Conservation (phyloP, 2,329 filamentous ascomycete genomes). For the Aspergillus sp. region DNA sequence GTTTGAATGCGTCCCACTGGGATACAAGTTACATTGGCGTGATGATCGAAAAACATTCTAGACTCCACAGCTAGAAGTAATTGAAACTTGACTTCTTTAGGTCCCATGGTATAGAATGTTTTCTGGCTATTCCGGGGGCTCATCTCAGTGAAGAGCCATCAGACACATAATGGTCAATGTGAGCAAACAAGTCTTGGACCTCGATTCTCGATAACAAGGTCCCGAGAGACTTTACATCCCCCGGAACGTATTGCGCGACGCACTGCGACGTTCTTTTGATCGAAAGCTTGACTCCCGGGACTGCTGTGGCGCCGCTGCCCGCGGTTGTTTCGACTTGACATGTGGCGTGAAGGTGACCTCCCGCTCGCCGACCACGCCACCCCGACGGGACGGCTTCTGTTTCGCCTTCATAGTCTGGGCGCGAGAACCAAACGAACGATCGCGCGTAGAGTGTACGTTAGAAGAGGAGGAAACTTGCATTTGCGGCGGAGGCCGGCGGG, state of each 20-base stretch:
- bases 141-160: too few relatives aligned
- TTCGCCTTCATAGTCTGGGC: slow-evolving; percentile 44
- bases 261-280: slow-evolving; percentile 47
- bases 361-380: slow-evolving; percentile 47
- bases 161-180: too few relatives aligned
- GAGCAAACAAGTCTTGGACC: too few relatives aligned
- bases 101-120: too few relatives aligned
- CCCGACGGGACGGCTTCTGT: slow-evolving; percentile 29
- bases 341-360: slow-evolving; percentile 61
- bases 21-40: too few relatives aligned
- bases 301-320: slow-evolving; percentile 15
- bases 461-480: slow-evolving; percentile 58
- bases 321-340: slow-evolving; percentile 37
- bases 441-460: slow-evolving; percentile 43
- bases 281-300: slow-evolving; percentile 20
- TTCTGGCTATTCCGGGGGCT: too few relatives aligned
- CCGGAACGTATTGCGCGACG: slow-evolving; percentile 49
- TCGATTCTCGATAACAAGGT: background rate
- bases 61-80: too few relatives aligned
- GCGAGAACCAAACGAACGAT: slow-evolving; percentile 59
- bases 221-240: slow-evolving; percentile 34
- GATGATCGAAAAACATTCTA: too few relatives aligned
- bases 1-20: too few relatives aligned
- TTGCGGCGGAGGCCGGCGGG: slow-evolving; percentile 48
- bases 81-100: too few relatives aligned